Percentiles rank a stretch among this genome's conserved stretches.
Evolutionary conservation across 495 filamentous ascomycete genomes (phyloP).

Genomic region (Entonaema liquescens): DNA sequence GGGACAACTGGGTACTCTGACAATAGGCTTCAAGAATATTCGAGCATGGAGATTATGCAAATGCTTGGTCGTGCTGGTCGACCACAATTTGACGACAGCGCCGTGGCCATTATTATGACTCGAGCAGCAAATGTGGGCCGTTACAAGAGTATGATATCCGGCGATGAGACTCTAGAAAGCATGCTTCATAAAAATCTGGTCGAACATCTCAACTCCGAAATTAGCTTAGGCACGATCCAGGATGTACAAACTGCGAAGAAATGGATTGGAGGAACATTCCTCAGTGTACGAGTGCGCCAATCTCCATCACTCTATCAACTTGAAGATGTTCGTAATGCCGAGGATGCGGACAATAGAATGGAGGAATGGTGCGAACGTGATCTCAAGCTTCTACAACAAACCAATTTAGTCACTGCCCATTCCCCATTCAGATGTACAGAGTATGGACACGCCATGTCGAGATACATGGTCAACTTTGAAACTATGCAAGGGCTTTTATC

Average conservation of each 20-base stretch:
- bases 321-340: conserved; percentile 42
- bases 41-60: conserved; percentile 95
- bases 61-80: conserved; percentile 95
- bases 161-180: conserved; percentile 86
- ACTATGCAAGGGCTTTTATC: conserved; percentile 83
- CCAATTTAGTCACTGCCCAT: conserved; percentile 63
- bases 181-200: conserved; percentile 86
- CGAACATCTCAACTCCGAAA: conserved; percentile 94
- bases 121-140: conserved; percentile 68
- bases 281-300: conserved; percentile 80
- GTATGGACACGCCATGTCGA: conserved; percentile 90
- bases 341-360: conserved; percentile 72
- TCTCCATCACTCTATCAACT: conserved; percentile 85
- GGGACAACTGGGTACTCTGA: conserved; percentile 80
- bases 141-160: conserved; percentile 86
- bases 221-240: conserved; percentile 82
- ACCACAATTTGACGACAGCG: conserved; percentile 90
- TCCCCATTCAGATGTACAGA: conserved; percentile 70
- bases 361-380: conserved; percentile 84
- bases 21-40: conserved; percentile 73
- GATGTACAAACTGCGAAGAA: conserved; percentile 73
- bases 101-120: conserved; percentile 88
- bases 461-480: conserved; percentile 88
- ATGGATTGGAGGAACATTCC: conserved; percentile 89
- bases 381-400: conserved; percentile 72